Evolutionary conservation across 192 early-diverging fungal species (phyloP).

Genomic region (Coemansia sp.): DNA sequence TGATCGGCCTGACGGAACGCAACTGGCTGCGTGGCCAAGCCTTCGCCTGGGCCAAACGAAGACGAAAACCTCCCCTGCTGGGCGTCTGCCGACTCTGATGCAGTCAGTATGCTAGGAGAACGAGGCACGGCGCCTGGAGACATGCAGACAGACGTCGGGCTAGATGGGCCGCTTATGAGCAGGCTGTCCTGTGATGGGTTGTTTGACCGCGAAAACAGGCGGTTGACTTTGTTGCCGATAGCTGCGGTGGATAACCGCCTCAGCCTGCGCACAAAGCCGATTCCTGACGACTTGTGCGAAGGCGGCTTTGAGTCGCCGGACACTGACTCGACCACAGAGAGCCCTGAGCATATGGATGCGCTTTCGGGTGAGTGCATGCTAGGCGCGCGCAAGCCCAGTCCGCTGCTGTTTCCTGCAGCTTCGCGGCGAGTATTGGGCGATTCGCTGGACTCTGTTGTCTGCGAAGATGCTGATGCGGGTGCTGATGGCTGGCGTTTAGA

Average conservation of each 20-base stretch:
- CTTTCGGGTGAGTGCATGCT: slow-evolving; percentile 36
- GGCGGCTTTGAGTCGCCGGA: slow-evolving; percentile 45
- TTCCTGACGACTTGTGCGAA: slow-evolving; percentile 45
- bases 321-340: slow-evolving; percentile 28
- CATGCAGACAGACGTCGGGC: slow-evolving; percentile 17
- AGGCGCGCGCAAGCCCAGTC: slow-evolving; percentile 38
- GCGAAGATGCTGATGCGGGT: too few species aligned
- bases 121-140: slow-evolving; percentile 11
- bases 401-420: slow-evolving; percentile 16
- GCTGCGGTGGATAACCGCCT: slow-evolving; percentile 50
- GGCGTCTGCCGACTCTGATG: not conserved
- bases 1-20: not conserved
- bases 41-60: not conserved
- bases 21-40: not conserved
- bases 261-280: slow-evolving; percentile 45
- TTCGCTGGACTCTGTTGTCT: slow-evolving; percentile 9
- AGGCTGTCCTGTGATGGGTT: slow-evolving; percentile 52
- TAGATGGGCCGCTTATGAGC: slow-evolving; percentile 15
- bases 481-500: slow-evolving; percentile 4
- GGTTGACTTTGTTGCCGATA: slow-evolving; percentile 47
- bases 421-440: slow-evolving; percentile 34
- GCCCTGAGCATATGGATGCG: slow-evolving; percentile 36
- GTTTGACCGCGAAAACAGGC: slow-evolving; percentile 38
- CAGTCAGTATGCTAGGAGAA: slow-evolving; percentile 11
- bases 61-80: not conserved